Evolutionary conservation across 2,329 filamentous ascomycete genomes (phyloP).

Genomic region (Pseudogymnoascus sp.): DNA sequence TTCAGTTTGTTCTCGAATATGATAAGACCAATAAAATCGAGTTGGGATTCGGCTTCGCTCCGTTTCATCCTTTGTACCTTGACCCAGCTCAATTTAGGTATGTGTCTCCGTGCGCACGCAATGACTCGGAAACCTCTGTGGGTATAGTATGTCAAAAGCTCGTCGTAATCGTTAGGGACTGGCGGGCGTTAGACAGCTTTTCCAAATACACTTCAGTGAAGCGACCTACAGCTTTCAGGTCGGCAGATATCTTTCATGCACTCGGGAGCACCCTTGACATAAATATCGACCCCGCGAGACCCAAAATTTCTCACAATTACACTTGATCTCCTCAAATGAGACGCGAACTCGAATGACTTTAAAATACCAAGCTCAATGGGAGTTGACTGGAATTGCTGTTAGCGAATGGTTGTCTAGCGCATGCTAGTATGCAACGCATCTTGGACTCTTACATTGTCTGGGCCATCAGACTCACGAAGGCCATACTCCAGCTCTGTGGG

Average conservation of each 20-base stretch:
- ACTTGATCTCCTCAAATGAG: constrained; percentile 82
- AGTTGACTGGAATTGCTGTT: constrained; percentile 29
- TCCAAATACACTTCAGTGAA: constrained; percentile 3
- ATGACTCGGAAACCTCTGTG: constrained; percentile 96
- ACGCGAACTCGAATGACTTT: constrained; percentile 90
- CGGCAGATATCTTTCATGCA: constrained; percentile 91
- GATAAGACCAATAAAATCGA: constrained; percentile 92
- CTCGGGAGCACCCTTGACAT: constrained; percentile 93
- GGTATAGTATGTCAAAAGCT: constrained; percentile 81
- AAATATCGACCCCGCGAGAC: constrained; percentile 74
- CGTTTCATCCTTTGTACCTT: constrained; percentile 92
- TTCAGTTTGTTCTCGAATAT: constrained; percentile 99
- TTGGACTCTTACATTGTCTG: constrained; percentile 22
- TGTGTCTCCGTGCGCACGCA: constrained; percentile 82
- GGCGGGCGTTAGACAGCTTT: constrained; percentile 13
- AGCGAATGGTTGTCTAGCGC: constrained; percentile 1
- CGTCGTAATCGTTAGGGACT: constrained; percentile 84
- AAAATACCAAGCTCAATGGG: constrained; percentile 82
- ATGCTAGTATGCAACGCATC: constrained; percentile 15
- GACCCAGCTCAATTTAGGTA: constrained; percentile 83
- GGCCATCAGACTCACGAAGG: constrained; percentile 39
- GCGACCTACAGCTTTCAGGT: constrained; percentile 59
- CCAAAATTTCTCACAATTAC: constrained; percentile 87
- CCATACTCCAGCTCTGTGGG: constrained; percentile 55
- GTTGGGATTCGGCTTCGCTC: constrained; percentile 69